Base-by-base conservation (phyloP, 805 yeast species). In the Saturnispora bothae region DNA sequence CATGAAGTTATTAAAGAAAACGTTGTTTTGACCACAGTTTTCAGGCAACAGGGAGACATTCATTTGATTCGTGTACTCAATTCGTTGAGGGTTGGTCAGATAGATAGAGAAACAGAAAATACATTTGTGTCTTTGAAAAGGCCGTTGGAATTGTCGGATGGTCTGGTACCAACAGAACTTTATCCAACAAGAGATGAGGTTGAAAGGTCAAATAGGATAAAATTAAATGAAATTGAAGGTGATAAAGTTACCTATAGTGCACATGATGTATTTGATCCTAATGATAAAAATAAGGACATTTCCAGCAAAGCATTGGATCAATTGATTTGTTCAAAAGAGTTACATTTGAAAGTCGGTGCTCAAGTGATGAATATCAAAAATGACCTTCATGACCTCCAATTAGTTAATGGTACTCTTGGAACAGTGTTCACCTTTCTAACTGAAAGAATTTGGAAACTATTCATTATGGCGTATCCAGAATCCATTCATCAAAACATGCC, bases 291-390 rank as follows among this genome's bases (percentile, higher is more conserved):
- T 3, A 32, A 43, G 0, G 82, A 78, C 49, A 28, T 34, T 19
- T 40, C 40, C 20, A 47, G 44, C n/a, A 40, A 52, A 30, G 50
- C 42, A 30, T 42, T 56, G 16, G 58, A 56, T 28, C 66, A 59
- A 49, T 64, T 84, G 29, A 78, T 88, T 81, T 94, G 92, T 32
- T 82, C 79, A 20, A 68, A 69, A 41, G 53, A 48, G 5, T 52
- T 92, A 13, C 66, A 63, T 3, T 61, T 92, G 46, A 89, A 88
- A 55, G 77, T 73, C 38, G 85, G 84, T 27, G 94, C 96, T 0
- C 98, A 92, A 57, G 96, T 92, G 2, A 88, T 92, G 96, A 76
- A 84, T 68, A 61, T 92, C 47, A 84, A 83, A 50, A 92, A 92
- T 54, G 57, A 53, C 19, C 28, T 49, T 3, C 67, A 71, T 21